Evolutionary conservation across 2,329 filamentous ascomycete species (phyloP).

Genomic region (Drechslerella dactyloides): DNA sequence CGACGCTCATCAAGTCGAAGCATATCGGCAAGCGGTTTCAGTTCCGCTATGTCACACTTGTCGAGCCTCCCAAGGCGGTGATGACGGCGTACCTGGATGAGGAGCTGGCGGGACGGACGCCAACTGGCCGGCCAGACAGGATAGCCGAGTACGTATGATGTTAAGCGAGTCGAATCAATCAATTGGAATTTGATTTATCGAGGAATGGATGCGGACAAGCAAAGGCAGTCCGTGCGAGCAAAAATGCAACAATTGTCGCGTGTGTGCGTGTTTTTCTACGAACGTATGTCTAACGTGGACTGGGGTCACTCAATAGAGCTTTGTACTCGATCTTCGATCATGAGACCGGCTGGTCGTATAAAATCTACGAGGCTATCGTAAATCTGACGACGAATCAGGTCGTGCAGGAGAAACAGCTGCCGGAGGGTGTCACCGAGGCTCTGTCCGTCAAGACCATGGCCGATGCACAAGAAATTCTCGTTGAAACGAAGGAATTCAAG

Average conservation of each 20-base stretch:
- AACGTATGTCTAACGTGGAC: neutral
- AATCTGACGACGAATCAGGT: conserved; percentile 62
- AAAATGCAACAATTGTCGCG: conserved; percentile 61
- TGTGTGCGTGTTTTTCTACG: conserved; percentile 54
- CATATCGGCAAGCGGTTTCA: conserved; percentile 45
- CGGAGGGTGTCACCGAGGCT: conserved; percentile 56
- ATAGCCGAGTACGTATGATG: conserved; percentile 64
- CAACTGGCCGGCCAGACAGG: conserved; percentile 63
- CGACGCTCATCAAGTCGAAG: conserved; percentile 60
- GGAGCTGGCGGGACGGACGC: conserved; percentile 64
- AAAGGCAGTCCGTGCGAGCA: conserved; percentile 53
- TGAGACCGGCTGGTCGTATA: conserved; percentile 58
- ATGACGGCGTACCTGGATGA: conserved; percentile 69
- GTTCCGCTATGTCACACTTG: conserved; percentile 70
- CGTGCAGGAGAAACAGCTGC: conserved; percentile 63
- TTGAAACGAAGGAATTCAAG: conserved; percentile 61
- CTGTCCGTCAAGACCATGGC: conserved; percentile 53
- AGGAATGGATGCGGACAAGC: conserved; percentile 57
- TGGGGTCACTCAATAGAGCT: conserved; percentile 11
- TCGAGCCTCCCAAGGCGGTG: conserved; percentile 69
- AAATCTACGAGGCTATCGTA: conserved; percentile 65
- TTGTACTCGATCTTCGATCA: conserved; percentile 50
- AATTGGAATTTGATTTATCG: too few species aligned
- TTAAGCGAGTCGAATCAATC: conserved; percentile 57
- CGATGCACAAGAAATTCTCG: conserved; percentile 53